phyloP scores from a whole-genome alignment of 2,329 filamentous ascomycete species.

The Colletotrichum tanaceti region DNA sequence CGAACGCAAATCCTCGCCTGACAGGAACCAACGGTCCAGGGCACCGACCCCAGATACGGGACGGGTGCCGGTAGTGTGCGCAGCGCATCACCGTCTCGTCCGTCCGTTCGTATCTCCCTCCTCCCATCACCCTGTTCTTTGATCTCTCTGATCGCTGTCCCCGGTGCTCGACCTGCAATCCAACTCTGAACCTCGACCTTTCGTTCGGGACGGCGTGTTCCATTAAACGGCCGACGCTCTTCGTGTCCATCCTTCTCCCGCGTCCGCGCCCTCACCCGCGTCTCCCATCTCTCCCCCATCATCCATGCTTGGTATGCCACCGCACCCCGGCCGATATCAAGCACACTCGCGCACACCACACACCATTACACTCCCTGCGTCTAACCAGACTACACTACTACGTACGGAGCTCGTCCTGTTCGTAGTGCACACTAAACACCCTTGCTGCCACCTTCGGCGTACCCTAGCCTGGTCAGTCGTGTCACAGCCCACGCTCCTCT shows the following conservation, averaged over 20 bases:
- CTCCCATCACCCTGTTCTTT: background rate
- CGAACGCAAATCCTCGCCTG: conserved; percentile 36
- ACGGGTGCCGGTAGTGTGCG: conserved; percentile 10
- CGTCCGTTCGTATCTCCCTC: background rate
- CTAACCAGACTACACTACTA: conserved; percentile 5
- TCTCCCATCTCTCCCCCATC: conserved; percentile 2
- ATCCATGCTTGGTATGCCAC: conserved; percentile 25
- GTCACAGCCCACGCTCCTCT: conserved; percentile 49
- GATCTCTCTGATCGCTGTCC: conserved; percentile 3
- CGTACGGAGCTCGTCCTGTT: conserved; percentile 13
- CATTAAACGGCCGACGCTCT: conserved; percentile 33
- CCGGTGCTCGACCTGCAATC: conserved; percentile 7
- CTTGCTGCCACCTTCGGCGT: conserved; percentile 39
- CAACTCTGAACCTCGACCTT: conserved; percentile 12
- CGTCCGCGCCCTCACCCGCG: too few relatives aligned
- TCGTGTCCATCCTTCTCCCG: background rate
- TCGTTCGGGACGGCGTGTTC: conserved; percentile 33
- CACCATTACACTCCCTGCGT: conserved; percentile 38
- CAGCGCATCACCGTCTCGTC: conserved; percentile 14
- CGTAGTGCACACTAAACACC: conserved; percentile 35
- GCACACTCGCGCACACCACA: conserved; percentile 24
- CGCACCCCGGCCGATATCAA: conserved; percentile 38
- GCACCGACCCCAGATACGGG: conserved; percentile 34
- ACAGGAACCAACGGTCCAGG: conserved; percentile 27
- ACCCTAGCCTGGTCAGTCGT: conserved; percentile 39